Percentiles rank a stretch among this genome's conserved stretches.
Conservation (phyloP, 2,329 filamentous ascomycete species). For the Exophiala viscosa region DNA sequence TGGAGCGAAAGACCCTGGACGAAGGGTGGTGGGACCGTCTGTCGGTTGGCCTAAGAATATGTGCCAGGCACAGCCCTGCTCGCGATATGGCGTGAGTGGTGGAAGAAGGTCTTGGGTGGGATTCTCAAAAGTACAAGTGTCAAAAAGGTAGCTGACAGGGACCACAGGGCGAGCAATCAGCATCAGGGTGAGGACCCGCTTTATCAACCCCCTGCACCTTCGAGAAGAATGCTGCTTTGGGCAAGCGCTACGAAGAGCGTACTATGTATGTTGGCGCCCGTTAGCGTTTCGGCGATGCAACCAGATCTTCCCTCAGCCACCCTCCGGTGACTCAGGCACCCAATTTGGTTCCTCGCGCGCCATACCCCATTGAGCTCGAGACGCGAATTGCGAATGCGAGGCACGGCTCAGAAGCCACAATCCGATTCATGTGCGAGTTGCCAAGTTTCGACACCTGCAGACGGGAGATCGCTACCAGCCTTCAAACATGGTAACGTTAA, state of each 20-base stretch:
- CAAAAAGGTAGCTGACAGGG: no score
- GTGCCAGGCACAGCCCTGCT: no score
- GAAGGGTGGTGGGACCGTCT: no score
- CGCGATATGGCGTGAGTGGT: no score
- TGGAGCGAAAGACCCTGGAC: no score
- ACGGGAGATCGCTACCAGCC: not conserved
- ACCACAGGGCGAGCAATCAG: not conserved
- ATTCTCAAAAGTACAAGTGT: slow-evolving; percentile 3
- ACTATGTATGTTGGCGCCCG: not conserved
- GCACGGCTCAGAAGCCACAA: not conserved
- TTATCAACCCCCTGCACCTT: not conserved
- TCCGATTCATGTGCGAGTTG: not conserved
- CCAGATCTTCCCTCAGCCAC: not conserved
- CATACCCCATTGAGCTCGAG: not conserved
- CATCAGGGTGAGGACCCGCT: not conserved
- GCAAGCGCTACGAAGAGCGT: slow-evolving; percentile 2
- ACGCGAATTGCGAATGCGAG: not conserved
- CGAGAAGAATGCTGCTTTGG: slow-evolving; percentile 13
- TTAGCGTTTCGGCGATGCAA: not conserved
- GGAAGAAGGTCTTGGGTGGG: no score
- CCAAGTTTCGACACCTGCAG: not conserved
- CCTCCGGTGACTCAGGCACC: not conserved
- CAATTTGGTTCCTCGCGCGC: not conserved
- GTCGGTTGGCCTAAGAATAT: no score
- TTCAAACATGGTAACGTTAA: no score